Base-by-base conservation (phyloP, 306 rosid genomes). In the Hippophae tibetana region DNA sequence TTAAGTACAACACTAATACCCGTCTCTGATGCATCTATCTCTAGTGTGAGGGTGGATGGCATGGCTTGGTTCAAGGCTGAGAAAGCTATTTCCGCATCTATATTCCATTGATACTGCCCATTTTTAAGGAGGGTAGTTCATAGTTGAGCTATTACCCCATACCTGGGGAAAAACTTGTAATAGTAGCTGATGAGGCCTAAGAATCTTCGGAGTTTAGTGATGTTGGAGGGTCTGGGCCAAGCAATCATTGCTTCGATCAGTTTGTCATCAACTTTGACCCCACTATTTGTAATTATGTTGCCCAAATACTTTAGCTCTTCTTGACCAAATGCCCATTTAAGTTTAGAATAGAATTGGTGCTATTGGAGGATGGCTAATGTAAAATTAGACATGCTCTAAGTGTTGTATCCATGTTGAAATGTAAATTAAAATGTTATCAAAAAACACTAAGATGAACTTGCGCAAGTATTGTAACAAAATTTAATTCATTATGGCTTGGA, bases 11-110 rank as follows among this genome's bases (percentile, higher is more conserved):
- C 18, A 0, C 72, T 42, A 0, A 67, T 8, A 1, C 59, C 42
- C 0, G 1, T 0, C 0, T 48, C 13, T 0, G 40, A 51, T 0
- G 48, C 60, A 43, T 59, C 47, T 1, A 6, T 12, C 8, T 68
- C 65, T 1, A 68, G 6, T 7, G 25, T 9, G 18, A 0, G 26
- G 47, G 1, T 45, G 3, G 60, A 11, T 7, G 23, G 7, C 12
- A 59, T 2, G 6, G 59, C 56, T 0, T 5, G 0, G 2, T 51
- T 68, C 7, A 52, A 9, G 0, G 12, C 1, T 1, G 0, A 0
- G 45, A 67, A 59, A 2, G 54, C 18, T 3, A 0, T 0, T 3
- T 43, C 7, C 0, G 25, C 54, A n/a, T 62, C 23, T 40, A 6
- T 3, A 5, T 5, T 26, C 58, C 58, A 55, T 0, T 43, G 14